Base-by-base conservation (phyloP, 176 grass and related monocot species). In the Eremochloa ophiuroides region DNA sequence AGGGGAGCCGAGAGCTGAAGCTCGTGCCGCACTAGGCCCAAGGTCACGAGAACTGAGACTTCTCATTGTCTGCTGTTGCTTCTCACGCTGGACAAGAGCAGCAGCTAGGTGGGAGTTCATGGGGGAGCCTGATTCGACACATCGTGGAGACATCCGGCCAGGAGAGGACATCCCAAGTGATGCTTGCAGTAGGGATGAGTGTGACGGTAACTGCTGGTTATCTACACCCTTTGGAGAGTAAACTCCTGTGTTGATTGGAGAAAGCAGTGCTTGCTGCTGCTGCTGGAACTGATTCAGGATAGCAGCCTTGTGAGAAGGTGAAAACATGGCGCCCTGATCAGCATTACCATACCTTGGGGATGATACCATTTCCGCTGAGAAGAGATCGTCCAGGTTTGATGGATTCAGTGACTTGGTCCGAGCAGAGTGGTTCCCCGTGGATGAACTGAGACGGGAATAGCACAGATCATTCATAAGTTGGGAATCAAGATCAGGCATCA, bases 231-330 rank as follows among this genome's bases (percentile, higher is more conserved):
- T 94, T 44, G 88, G 86, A 14, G 92, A 88, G 85, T 88, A 92
- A 75, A 78, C 79, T 51, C 84, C 85, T 14, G 90, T 95, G 76
- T 92, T 92, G 77, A 92, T 90, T 7, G 93, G 93, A 56, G 93
- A 95, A 62, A 95, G 89, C 15, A 97, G 60, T 76, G 81, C 88
- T 47, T 93, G 93, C 85, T 92, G 90, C 80, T 91, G 93, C 75
- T 97, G 93, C 86, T 97, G 94, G 39, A 97, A 93, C 76, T 97
- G 94, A 70, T 87, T 87, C 26, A 97, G 86, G 26, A 93, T 87
- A 62, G 86, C 88, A 88, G 80, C 68, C 72, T 89, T 97, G 77
- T 97, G 91, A 8, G 91, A 97, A 25, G 94, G 88, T 8, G 91
- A 93, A 63, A 93, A 93, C 29, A 89, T 73, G 60, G 83, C 65